Evolutionary conservation across 768 basidiomycete species (phyloP).

Genomic region (Pleurotus giganteus): DNA sequence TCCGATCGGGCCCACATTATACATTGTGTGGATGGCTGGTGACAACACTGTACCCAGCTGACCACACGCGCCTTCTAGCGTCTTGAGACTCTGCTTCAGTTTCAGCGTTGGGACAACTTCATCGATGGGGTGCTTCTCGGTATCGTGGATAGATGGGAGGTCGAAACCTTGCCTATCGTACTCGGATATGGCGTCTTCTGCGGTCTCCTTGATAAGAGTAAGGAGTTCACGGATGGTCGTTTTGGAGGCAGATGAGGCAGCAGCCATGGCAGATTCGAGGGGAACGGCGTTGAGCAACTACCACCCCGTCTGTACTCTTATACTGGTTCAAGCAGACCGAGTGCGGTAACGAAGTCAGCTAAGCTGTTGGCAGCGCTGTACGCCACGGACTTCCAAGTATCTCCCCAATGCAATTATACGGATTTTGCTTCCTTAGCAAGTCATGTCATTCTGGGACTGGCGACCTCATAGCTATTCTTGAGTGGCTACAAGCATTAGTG

Average conservation of each 20-base stretch:
- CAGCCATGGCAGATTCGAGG: too few relatives aligned
- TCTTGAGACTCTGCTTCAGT: constrained; percentile 15
- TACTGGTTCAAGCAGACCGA: too few relatives aligned
- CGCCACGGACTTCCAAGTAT: too few relatives aligned
- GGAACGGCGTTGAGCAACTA: too few relatives aligned
- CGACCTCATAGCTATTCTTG: too few relatives aligned
- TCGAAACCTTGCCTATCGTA: constrained; percentile 14
- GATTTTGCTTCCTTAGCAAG: too few relatives aligned
- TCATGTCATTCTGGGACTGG: too few relatives aligned
- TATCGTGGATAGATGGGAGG: constrained; percentile 11
- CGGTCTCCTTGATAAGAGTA: constrained; percentile 26
- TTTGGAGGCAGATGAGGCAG: not conserved
- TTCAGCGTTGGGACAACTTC: constrained; percentile 3
- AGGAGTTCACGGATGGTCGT: constrained; percentile 27
- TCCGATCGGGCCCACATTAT: constrained; percentile 13
- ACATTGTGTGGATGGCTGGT: constrained; percentile 14
- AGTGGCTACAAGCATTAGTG: too few relatives aligned
- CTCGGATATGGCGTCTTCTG: constrained; percentile 15
- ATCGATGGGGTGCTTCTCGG: constrained; percentile 10
- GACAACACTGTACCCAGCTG: constrained; percentile 19
- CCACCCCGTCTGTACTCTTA: too few relatives aligned
- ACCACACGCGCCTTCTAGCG: constrained; percentile 20
- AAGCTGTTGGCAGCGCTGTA: too few relatives aligned
- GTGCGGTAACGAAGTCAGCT: too few relatives aligned
- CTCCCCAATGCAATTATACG: too few relatives aligned